Percentiles rank a stretch among this genome's conserved stretches.
phyloP scores from a whole-genome alignment of 805 yeast genomes.

The Diddensiella transvaalensis region DNA sequence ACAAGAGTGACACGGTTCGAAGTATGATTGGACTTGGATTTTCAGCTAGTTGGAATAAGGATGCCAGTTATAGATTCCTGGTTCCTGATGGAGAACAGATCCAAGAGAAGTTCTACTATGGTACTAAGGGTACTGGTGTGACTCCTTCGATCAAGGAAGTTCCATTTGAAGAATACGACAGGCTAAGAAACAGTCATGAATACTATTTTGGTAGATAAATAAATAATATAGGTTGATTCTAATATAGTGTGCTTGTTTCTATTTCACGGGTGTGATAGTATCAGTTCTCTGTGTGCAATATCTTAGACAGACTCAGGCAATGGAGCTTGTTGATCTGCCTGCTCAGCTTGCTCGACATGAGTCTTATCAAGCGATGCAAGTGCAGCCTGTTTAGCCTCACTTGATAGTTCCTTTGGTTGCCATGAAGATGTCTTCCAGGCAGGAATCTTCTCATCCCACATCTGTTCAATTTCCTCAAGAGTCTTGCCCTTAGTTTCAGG shows the following conservation, averaged over 20 bases:
- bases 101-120: constrained; percentile 7
- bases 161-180: constrained; percentile 7
- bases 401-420: no score
- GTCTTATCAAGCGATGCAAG: no score
- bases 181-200: constrained; percentile 10
- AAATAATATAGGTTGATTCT: no score
- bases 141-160: constrained; percentile 10
- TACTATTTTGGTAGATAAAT: constrained; percentile 6
- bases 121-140: constrained; percentile 7
- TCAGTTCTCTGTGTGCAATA: no score
- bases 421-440: constrained; percentile 71
- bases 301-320: no score
- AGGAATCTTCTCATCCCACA: constrained; percentile 53
- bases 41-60: constrained; percentile 7
- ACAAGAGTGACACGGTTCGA: constrained; percentile 14
- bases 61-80: constrained; percentile 5
- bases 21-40: constrained; percentile 19
- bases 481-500: constrained; percentile 28
- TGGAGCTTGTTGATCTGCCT: no score
- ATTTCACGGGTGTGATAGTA: no score
- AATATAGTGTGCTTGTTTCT: no score
- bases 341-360: no score
- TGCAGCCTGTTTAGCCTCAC: no score
- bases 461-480: constrained; percentile 38
- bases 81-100: constrained; percentile 9